A percentile compares a stretch with the other conserved stretches of the same genome.
Evolutionary conservation across 176 grass and related monocot genomes (phyloP).

Genomic region (Guadua angustifolia): DNA sequence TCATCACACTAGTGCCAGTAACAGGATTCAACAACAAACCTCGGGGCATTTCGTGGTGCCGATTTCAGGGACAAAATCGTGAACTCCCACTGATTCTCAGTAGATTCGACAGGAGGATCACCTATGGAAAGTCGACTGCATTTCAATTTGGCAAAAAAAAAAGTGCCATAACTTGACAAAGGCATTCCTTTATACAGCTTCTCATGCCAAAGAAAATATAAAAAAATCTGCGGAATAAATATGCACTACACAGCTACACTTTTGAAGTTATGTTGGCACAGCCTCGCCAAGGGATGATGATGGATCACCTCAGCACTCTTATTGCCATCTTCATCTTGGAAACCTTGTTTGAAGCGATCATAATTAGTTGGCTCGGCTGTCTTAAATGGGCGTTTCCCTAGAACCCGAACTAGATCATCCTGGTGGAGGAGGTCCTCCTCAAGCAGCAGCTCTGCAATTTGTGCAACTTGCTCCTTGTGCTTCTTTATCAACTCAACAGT

Average conservation of each 20-base stretch:
- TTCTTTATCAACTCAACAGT: constrained; percentile 67
- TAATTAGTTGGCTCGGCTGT: constrained; percentile 63
- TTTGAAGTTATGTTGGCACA: constrained; percentile 45
- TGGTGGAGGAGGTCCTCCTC: constrained; percentile 92
- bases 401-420: constrained; percentile 74
- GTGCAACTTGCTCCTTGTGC: constrained; percentile 77
- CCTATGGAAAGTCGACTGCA: background rate
- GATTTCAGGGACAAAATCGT: background rate
- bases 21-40: constrained; percentile 16
- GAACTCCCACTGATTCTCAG: background rate
- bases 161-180: constrained; percentile 8
- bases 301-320: constrained; percentile 48
- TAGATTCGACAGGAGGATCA: background rate
- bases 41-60: background rate
- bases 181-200: constrained; percentile 31
- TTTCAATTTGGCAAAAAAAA: background rate
- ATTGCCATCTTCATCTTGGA: constrained; percentile 51
- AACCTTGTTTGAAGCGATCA: constrained; percentile 82
- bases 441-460: constrained; percentile 81
- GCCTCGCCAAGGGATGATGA: constrained; percentile 45
- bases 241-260: constrained; percentile 23
- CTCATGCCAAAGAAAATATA: background rate
- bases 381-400: constrained; percentile 85
- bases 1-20: background rate
- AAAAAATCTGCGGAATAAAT: background rate